Conservation (phyloP, 192 early-diverging fungal genomes). For the Pilaira anomala region DNA sequence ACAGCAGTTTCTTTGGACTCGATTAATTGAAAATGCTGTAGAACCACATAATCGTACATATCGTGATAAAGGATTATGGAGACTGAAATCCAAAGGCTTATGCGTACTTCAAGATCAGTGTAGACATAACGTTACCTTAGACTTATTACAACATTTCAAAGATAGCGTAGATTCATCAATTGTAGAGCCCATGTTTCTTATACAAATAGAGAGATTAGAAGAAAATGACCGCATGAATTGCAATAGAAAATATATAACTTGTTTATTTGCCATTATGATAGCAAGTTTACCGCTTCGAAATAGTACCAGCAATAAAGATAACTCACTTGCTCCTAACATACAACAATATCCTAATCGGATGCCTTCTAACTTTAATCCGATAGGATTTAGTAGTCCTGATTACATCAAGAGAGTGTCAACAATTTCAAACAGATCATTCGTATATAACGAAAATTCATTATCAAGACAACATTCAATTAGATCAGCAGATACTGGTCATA, state of each 20-base stretch:
- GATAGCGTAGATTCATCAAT: not conserved
- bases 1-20: slow-evolving; percentile 53
- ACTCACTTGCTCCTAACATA: too few relatives aligned
- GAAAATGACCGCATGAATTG: slow-evolving; percentile 46
- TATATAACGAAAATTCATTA: too few relatives aligned
- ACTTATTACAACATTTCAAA: not conserved
- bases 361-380: not conserved
- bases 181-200: slow-evolving; percentile 22
- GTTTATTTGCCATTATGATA: slow-evolving; percentile 42
- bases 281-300: slow-evolving; percentile 39
- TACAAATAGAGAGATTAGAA: slow-evolving; percentile 36
- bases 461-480: not conserved
- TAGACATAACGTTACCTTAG: not conserved
- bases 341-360: not conserved
- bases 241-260: slow-evolving; percentile 30
- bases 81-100: slow-evolving; percentile 47
- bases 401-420: too few relatives aligned
- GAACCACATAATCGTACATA: slow-evolving; percentile 38
- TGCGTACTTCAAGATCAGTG: slow-evolving; percentile 38
- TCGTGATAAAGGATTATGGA: slow-evolving; percentile 41
- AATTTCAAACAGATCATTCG: not conserved
- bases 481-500: not conserved
- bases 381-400: not conserved
- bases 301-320: not conserved
- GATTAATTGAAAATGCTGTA: slow-evolving; percentile 41